These are phyloP conservation scores for Candida maesae DNA, from an alignment of 805 yeast species.

Conservation along the genomic window DNA sequence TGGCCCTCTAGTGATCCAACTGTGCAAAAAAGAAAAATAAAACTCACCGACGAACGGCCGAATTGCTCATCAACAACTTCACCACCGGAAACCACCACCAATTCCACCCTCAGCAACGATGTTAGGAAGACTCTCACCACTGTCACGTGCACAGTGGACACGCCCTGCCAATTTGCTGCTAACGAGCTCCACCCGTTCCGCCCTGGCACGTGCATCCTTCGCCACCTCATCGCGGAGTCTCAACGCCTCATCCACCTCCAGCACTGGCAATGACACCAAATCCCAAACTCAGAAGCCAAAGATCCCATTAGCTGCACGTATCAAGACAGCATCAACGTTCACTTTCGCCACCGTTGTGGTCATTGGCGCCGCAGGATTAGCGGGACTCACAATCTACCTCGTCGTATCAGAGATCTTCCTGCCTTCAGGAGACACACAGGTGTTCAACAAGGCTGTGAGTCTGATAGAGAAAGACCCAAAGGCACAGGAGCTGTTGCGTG, in stretches of 20 bases:
- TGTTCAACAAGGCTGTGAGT: constrained; percentile 82
- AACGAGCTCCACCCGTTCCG: neutral
- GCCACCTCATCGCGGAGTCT: constrained; percentile 7
- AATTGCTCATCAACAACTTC: no score
- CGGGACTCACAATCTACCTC: constrained; percentile 66
- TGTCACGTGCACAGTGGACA: neutral
- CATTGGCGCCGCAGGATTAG: constrained; percentile 63
- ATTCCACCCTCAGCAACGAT: no score
- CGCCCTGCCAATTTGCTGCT: neutral
- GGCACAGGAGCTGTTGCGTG: constrained; percentile 53
- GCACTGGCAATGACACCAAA: constrained; percentile 1
- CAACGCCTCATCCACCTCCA: constrained; percentile 6
- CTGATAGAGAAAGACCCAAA: constrained; percentile 64
- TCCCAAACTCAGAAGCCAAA: constrained; percentile 19
- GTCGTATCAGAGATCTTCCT: constrained; percentile 76
- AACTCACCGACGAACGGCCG: no score
- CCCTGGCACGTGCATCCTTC: constrained; percentile 4
- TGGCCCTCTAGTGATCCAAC: no score
- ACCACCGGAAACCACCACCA: no score
- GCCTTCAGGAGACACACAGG: constrained; percentile 88
- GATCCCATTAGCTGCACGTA: constrained; percentile 41
- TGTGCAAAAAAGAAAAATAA: no score
- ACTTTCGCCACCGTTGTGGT: constrained; percentile 59
- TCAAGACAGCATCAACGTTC: constrained; percentile 58
- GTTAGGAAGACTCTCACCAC: neutral